phyloP scores from a whole-genome alignment of 148 eudicot genomes.

The Gaultheria prostrata region DNA sequence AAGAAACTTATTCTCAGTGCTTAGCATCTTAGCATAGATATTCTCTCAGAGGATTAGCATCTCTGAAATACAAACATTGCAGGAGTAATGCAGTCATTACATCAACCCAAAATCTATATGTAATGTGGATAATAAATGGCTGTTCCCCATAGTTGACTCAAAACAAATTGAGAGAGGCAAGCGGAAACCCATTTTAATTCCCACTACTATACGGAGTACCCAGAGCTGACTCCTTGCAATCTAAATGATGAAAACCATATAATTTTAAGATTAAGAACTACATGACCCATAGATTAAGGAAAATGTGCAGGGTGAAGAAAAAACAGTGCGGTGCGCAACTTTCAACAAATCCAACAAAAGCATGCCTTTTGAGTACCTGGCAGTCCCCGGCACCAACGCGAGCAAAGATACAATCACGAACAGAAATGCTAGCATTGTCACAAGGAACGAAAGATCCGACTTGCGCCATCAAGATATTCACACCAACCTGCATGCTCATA shows the following conservation, averaged over 20 bases:
- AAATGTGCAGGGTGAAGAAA: background rate
- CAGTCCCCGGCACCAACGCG: constrained; percentile 99
- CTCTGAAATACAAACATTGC: background rate
- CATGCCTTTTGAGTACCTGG: constrained; percentile 47
- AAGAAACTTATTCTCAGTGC: background rate
- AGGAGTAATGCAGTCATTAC: background rate
- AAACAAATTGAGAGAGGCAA: constrained; percentile 2
- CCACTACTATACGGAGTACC: background rate
- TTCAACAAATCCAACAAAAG: background rate
- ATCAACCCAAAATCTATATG: background rate
- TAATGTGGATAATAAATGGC: background rate
- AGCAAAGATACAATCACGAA: constrained; percentile 98
- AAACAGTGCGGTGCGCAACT: background rate
- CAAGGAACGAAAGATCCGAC: constrained; percentile 95
- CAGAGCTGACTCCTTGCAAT: background rate
- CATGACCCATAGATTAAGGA: background rate
- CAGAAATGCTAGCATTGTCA: constrained; percentile 80
- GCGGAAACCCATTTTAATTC: background rate
- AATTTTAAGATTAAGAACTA: background rate
- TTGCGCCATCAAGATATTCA: constrained; percentile 95
- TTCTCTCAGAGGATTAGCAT: background rate
- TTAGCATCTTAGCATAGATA: background rate
- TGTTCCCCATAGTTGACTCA: background rate
- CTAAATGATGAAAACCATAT: background rate
- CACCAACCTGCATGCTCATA: constrained; percentile 71